Percentiles rank a stretch among this genome's conserved stretches.
Evolutionary conservation across 2,329 filamentous ascomycete genomes (phyloP).

Genomic region (Epichloe coenophiala): DNA sequence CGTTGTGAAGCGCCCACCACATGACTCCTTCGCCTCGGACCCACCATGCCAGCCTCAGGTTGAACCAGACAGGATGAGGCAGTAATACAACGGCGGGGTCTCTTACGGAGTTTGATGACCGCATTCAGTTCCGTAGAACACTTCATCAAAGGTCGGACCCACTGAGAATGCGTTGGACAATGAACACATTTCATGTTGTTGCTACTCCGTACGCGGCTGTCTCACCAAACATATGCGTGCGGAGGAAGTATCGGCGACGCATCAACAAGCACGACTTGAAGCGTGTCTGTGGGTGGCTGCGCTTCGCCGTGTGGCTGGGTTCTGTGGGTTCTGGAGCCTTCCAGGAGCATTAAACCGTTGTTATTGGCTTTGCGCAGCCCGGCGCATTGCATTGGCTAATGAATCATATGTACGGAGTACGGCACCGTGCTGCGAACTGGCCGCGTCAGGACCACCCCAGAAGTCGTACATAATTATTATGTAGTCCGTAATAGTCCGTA

Average conservation of each 20-base stretch:
- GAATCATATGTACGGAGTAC: too few relatives aligned
- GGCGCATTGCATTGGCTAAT: too few relatives aligned
- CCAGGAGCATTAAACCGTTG: constrained; percentile 9
- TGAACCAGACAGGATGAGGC: too few relatives aligned
- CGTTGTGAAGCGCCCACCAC: too few relatives aligned
- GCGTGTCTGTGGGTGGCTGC: too few relatives aligned
- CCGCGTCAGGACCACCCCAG: too few relatives aligned
- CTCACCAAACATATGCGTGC: constrained; percentile 3
- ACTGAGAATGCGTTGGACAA: constrained; percentile 3
- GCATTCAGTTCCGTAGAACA: background rate
- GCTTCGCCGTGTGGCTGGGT: constrained; percentile 5
- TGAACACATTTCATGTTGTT: constrained; percentile 2
- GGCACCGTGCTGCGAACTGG: too few relatives aligned
- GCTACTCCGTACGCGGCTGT: constrained; percentile 8
- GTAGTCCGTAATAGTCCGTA: background rate
- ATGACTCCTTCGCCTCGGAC: too few relatives aligned
- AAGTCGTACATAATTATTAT: too few relatives aligned
- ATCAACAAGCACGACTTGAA: too few relatives aligned
- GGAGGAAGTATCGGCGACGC: background rate
- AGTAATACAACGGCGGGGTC: too few relatives aligned
- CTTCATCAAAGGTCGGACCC: constrained; percentile 6
- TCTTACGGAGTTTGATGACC: background rate
- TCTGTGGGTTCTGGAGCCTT: constrained; percentile 23
- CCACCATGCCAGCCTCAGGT: too few relatives aligned
- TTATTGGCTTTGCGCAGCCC: constrained; percentile 4